phyloP scores from a whole-genome alignment of 73 alveolate species.

The Effrenium voratum region DNA sequence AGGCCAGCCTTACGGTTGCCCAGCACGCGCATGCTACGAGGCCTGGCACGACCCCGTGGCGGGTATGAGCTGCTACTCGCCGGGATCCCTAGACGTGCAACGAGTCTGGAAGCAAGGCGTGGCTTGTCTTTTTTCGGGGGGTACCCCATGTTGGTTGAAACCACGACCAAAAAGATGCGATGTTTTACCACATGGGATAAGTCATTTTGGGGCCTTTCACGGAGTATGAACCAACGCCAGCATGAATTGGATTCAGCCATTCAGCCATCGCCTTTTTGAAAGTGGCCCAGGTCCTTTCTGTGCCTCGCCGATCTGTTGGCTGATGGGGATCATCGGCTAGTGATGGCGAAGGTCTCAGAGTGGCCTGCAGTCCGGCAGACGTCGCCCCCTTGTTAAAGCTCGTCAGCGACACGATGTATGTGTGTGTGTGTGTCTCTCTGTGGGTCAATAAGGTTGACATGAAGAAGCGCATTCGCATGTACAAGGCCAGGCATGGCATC shows the following conservation, averaged over 20 bases:
- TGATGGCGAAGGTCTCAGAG: slow-evolving; percentile 91
- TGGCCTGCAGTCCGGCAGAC: no score
- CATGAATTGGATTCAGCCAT: neutral
- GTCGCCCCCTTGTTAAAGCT: no score
- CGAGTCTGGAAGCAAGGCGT: no score
- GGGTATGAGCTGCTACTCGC: slow-evolving; percentile 95
- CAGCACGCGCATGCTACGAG: neutral
- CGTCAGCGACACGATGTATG: no score
- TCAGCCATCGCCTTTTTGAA: neutral
- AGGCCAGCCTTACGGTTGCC: no score
- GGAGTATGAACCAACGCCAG: neutral
- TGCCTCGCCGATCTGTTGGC: slow-evolving; percentile 95
- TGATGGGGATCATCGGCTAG: slow-evolving; percentile 96
- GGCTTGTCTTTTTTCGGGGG: no score
- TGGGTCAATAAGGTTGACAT: slow-evolving; percentile 66
- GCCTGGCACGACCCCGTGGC: slow-evolving; percentile 98
- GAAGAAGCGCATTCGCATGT: slow-evolving; percentile 92
- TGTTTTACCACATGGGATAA: neutral
- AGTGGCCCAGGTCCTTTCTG: slow-evolving; percentile 83
- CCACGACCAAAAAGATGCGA: neutral
- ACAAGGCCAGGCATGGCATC: slow-evolving; percentile 44
- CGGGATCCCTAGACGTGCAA: neutral
- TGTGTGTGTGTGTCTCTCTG: no score
- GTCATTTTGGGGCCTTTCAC: neutral
- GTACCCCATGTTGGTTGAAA: no score